Percentiles rank a stretch among this genome's conserved stretches.
phyloP scores from a whole-genome alignment of 768 basidiomycete genomes.

The Auriscalpium orientale region DNA sequence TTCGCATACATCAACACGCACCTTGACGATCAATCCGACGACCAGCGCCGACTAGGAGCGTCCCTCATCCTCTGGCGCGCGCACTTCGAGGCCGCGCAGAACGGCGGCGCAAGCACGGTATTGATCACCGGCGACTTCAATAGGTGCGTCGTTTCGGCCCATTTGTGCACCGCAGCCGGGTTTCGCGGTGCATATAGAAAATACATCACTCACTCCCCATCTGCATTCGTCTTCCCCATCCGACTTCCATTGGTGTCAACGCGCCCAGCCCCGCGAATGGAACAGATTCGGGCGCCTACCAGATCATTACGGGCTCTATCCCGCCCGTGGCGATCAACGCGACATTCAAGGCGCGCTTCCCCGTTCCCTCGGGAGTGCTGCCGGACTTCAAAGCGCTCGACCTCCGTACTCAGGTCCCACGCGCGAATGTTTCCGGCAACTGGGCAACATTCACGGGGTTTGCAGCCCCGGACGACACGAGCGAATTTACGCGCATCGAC shows the following conservation, averaged over 20 bases:
- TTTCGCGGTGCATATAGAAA: neutral
- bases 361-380: slow-evolving; percentile 23
- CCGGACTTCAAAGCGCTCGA: slow-evolving; percentile 38
- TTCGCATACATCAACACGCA: slow-evolving; percentile 46
- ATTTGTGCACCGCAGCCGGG: neutral
- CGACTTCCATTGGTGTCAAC: neutral
- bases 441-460: slow-evolving; percentile 50
- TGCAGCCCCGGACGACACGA: slow-evolving; percentile 28
- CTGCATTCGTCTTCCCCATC: neutral
- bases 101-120: slow-evolving; percentile 27
- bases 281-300: slow-evolving; percentile 40
- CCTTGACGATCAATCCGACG: slow-evolving; percentile 47
- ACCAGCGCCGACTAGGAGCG: slow-evolving; percentile 41
- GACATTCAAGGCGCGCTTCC: slow-evolving; percentile 35
- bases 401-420: slow-evolving; percentile 34
- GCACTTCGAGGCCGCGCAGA: slow-evolving; percentile 37
- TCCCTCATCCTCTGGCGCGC: slow-evolving; percentile 45
- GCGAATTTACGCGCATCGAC: slow-evolving; percentile 32
- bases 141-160: slow-evolving; percentile 2
- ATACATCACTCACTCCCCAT: neutral
- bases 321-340: slow-evolving; percentile 34
- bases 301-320: slow-evolving; percentile 37
- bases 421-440: slow-evolving; percentile 34
- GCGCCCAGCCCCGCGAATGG: slow-evolving; percentile 33
- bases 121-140: slow-evolving; percentile 51